phyloP scores from a whole-genome alignment of 108 stramenopile genomes.

The Aurantiochytrium sp. region DNA sequence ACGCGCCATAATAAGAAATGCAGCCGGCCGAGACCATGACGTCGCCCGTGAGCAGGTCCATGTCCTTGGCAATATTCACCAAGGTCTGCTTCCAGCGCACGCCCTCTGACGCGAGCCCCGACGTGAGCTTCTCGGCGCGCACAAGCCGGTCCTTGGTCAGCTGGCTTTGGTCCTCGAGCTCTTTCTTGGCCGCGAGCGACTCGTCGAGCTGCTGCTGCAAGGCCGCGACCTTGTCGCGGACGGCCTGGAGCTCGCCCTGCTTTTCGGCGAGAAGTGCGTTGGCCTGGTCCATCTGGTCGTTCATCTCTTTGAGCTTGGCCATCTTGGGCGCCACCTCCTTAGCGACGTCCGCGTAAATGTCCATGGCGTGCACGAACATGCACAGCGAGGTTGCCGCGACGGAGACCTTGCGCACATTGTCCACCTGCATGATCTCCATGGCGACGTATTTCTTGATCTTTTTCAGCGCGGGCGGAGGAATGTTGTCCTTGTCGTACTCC shows the following conservation, averaged over 20 bases:
- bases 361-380: slow-evolving; percentile 65
- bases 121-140: slow-evolving; percentile 62
- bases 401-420: slow-evolving; percentile 49
- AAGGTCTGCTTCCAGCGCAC: slow-evolving; percentile 59
- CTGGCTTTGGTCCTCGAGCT: slow-evolving; percentile 49
- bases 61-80: slow-evolving; percentile 35
- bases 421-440: slow-evolving; percentile 49
- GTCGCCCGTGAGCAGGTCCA: slow-evolving; percentile 55
- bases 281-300: slow-evolving; percentile 46
- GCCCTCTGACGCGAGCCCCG: slow-evolving; percentile 55
- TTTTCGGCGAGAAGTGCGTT: slow-evolving; percentile 51
- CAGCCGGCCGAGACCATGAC: slow-evolving; percentile 57
- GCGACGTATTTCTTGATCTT: slow-evolving; percentile 57
- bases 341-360: slow-evolving; percentile 61
- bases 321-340: slow-evolving; percentile 66
- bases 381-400: slow-evolving; percentile 58
- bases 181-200: slow-evolving; percentile 53
- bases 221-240: slow-evolving; percentile 52
- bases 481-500: slow-evolving; percentile 66
- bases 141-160: slow-evolving; percentile 54
- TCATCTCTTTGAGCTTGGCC: slow-evolving; percentile 55
- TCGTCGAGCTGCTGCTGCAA: slow-evolving; percentile 54
- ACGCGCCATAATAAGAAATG: slow-evolving; percentile 60
- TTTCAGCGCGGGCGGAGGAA: slow-evolving; percentile 37
- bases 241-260: slow-evolving; percentile 51